Percentiles rank a stretch among this genome's conserved stretches.
Evolutionary conservation across 805 yeast genomes (phyloP).

Genomic region (Yamadazyma philogaea): DNA sequence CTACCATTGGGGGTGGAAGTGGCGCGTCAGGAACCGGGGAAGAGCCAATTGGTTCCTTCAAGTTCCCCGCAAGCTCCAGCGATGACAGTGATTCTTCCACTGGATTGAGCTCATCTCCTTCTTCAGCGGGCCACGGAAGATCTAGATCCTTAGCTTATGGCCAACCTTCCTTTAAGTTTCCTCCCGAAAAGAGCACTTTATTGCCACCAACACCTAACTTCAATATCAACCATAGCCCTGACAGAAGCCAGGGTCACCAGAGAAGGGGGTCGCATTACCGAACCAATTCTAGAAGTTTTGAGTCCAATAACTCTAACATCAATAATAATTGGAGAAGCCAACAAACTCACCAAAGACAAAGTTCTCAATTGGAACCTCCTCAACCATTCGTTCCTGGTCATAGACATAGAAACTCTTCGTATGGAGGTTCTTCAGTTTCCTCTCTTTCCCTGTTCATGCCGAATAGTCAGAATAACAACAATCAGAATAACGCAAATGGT

Average conservation of each 20-base stretch:
- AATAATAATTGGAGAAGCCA: slow-evolving; percentile 67
- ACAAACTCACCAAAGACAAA: slow-evolving; percentile 20
- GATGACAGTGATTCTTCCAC: slow-evolving; percentile 13
- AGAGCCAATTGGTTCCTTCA: slow-evolving; percentile 38
- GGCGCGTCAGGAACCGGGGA: slow-evolving; percentile 14
- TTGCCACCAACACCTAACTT: slow-evolving; percentile 57
- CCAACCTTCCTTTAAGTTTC: slow-evolving; percentile 59
- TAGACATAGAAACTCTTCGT: slow-evolving; percentile 64
- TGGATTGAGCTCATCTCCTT: slow-evolving; percentile 13
- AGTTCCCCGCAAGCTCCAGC: slow-evolving; percentile 43
- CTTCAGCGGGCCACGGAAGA: slow-evolving; percentile 27
- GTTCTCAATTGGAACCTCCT: slow-evolving; percentile 36
- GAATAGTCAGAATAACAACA: slow-evolving; percentile 14
- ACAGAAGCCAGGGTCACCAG: slow-evolving; percentile 31
- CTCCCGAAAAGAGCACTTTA: slow-evolving; percentile 41
- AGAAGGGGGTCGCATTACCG: slow-evolving; percentile 41
- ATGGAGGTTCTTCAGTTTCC: slow-evolving; percentile 53
- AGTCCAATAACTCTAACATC: slow-evolving; percentile 31
- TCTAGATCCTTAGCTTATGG: slow-evolving; percentile 43
- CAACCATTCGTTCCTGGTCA: slow-evolving; percentile 71
- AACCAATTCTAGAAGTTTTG: slow-evolving; percentile 37
- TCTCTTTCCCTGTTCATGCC: slow-evolving; percentile 40
- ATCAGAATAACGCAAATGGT: slow-evolving; percentile 38
- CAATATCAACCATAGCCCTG: slow-evolving; percentile 39
- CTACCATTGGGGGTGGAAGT: slow-evolving; percentile 18